phyloP scores from a whole-genome alignment of 441 rosid species.

The Geranium incanum region DNA sequence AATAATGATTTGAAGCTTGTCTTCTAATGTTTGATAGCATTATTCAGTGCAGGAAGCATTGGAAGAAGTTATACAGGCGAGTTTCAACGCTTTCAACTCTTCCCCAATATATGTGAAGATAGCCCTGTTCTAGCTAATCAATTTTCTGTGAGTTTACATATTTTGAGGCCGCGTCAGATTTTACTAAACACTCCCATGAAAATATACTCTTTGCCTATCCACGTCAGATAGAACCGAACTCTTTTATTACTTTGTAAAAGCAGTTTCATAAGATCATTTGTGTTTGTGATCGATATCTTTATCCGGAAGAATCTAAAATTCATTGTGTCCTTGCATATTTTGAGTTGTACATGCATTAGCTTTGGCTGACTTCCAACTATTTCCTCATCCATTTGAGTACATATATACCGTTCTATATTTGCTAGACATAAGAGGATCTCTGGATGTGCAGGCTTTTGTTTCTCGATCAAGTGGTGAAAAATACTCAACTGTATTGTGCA shows the following conservation, averaged over 20 bases:
- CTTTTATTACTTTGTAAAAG: not conserved
- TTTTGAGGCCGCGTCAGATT: not conserved
- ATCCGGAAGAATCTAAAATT: not conserved
- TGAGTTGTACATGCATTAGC: not conserved
- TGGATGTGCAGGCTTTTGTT: conserved; percentile 28
- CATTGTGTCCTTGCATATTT: not conserved
- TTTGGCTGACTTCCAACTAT: not conserved
- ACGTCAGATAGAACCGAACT: not conserved
- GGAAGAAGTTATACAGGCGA: conserved; percentile 54
- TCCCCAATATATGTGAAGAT: conserved; percentile 44
- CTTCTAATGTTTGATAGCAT: conserved; percentile 9
- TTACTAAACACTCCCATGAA: not conserved
- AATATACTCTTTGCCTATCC: not conserved
- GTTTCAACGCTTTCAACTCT: conserved; percentile 43
- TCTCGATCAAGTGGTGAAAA: conserved; percentile 30
- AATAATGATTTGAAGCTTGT: not conserved
- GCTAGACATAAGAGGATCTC: not conserved
- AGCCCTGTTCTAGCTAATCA: conserved; percentile 50
- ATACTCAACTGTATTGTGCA: conserved; percentile 29
- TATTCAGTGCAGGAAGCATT: conserved; percentile 47
- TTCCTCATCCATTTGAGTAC: not conserved
- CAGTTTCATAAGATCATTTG: not conserved
- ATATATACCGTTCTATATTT: not conserved
- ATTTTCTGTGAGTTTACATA: conserved; percentile 41
- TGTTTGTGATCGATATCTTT: not conserved